Evolutionary conservation across 225 moss, liverwort and hornwort genomes (phyloP).

Genomic region (Sphagnum tenellum): DNA sequence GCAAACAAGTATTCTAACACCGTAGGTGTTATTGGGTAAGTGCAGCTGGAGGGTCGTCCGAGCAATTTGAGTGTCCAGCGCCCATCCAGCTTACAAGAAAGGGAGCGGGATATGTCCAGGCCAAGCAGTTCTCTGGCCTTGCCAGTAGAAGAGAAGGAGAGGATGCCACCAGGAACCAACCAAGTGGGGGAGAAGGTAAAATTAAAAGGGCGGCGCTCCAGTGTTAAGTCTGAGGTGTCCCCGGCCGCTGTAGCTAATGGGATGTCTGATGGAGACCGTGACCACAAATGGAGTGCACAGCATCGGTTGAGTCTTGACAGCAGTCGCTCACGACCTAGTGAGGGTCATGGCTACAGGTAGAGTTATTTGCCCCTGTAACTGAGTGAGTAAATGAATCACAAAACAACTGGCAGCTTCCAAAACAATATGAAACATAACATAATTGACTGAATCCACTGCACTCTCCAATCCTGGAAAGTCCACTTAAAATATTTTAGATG

Average conservation of each 20-base stretch:
- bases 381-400: too few relatives aligned
- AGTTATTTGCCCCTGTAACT: neutral
- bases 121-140: conserved; percentile 65
- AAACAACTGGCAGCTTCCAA: too few relatives aligned
- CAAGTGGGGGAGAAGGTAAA: conserved; percentile 83
- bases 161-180: conserved; percentile 24
- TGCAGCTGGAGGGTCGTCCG: conserved; percentile 79
- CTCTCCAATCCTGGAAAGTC: too few relatives aligned
- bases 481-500: too few relatives aligned
- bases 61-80: conserved; percentile 74
- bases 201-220: conserved; percentile 85
- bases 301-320: conserved; percentile 63
- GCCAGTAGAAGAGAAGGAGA: conserved; percentile 80
- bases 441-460: too few relatives aligned
- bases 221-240: conserved; percentile 55
- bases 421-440: too few relatives aligned
- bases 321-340: conserved; percentile 78
- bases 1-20: neutral
- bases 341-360: conserved; percentile 93
- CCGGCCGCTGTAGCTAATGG: conserved; percentile 66
- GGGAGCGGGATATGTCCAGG: conserved; percentile 80
- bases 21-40: neutral
- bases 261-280: conserved; percentile 60
- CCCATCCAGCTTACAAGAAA: conserved; percentile 62
- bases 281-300: conserved; percentile 78